A percentile compares a stretch with the other conserved stretches of the same genome.
These are phyloP conservation scores for Vinca minor DNA, from an alignment of 257 asterid species.

Conservation along the genomic window DNA sequence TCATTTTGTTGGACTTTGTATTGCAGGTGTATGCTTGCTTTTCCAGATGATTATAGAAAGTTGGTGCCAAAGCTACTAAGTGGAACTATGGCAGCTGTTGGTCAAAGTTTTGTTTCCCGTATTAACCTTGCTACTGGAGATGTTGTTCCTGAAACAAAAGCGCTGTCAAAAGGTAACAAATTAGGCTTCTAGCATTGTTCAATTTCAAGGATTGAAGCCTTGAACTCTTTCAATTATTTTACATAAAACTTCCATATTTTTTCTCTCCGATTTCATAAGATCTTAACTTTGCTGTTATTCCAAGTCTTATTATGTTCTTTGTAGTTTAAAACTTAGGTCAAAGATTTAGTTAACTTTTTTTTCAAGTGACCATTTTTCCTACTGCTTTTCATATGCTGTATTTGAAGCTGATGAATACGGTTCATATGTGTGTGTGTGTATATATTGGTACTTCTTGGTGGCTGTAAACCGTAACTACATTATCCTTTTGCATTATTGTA, in stretches of 20 bases:
- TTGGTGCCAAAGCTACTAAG: constrained; percentile 78
- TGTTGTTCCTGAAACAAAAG: constrained; percentile 87
- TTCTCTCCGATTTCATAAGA: background rate
- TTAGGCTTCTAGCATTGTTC: constrained; percentile 1
- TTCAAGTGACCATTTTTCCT: background rate
- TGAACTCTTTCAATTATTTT: background rate
- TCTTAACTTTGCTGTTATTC: background rate
- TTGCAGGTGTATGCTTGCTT: constrained; percentile 84
- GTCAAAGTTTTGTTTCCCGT: constrained; percentile 70
- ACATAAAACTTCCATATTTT: background rate
- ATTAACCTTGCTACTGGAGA: constrained; percentile 85
- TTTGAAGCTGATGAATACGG: background rate
- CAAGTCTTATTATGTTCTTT: background rate
- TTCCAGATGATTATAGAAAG: constrained; percentile 80
- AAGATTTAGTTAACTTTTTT: background rate
- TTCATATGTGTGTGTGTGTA: background rate
- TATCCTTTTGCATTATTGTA: background rate
- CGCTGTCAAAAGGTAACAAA: constrained; percentile 70
- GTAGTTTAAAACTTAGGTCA: background rate
- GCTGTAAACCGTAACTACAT: background rate
- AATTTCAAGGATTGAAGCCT: background rate
- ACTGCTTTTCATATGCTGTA: background rate
- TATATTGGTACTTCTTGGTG: background rate
- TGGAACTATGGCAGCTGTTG: constrained; percentile 65
- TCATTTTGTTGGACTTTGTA: constrained; percentile 11